Percentiles rank a stretch among this genome's conserved stretches.
Conservation (phyloP, 441 rosid species). For the Adansonia grandidieri region DNA sequence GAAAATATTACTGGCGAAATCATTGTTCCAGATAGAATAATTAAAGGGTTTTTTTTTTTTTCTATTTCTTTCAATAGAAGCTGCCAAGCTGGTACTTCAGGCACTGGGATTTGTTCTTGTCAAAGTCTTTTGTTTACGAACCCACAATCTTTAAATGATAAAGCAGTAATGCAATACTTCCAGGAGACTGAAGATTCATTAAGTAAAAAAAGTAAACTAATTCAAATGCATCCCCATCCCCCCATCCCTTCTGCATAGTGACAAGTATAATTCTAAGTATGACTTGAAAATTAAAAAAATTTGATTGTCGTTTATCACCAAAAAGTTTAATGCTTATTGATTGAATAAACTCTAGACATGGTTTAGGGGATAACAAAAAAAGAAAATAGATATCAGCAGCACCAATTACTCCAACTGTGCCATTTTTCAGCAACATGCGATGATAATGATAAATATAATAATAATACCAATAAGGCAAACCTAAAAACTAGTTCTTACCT, state of each 20-base stretch:
- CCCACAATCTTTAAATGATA: background rate
- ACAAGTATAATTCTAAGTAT: no score
- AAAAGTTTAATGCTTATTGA: no score
- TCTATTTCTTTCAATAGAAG: background rate
- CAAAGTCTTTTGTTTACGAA: background rate
- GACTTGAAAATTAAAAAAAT: no score
- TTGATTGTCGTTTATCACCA: no score
- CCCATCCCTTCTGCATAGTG: no score
- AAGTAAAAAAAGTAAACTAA: background rate
- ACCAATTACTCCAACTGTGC: background rate
- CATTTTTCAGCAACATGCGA: background rate
- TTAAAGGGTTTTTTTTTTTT: background rate
- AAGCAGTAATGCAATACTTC: background rate
- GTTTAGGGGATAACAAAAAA: no score
- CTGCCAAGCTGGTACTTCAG: background rate
- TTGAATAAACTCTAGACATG: no score
- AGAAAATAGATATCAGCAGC: background rate
- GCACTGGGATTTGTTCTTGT: background rate
- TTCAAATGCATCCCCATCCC: no score
- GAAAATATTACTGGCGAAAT: background rate
- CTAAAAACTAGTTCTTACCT: conserved; percentile 51
- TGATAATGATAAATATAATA: background rate
- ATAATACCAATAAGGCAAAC: background rate
- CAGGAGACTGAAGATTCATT: background rate
- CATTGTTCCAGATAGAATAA: background rate